Evolutionary conservation across 2,329 filamentous ascomycete genomes (phyloP), one percentile per base, ranked within the genome.

Genomic region (Fusarium cicatricum): DNA sequence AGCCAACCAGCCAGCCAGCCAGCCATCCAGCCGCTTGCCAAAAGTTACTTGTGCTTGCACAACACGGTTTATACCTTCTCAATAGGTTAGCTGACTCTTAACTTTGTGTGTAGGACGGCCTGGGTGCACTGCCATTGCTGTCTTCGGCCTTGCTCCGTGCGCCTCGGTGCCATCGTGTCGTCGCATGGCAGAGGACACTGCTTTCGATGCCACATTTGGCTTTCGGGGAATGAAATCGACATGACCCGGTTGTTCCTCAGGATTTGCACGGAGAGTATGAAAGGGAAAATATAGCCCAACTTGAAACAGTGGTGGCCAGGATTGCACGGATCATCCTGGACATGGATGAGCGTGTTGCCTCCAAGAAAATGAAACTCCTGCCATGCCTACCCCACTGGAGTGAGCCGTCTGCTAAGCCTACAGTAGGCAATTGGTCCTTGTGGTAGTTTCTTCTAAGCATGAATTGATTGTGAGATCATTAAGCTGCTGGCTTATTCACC

Each of bases 221-320:
- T 38, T 46, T 41, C 44, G 55, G 32, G 52, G 47, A 44, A 52
- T 17, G 32, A 29, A 26, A 40, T 44, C 28, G 43, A 46, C 23
- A 19, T 28, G 37, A 17, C n/a, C 45, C 17, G 37, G 34, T 11
- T 42, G 37, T 16, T 14, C 45, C 42, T 38, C 43, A 40, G 28
- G 31, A 29, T 15, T 37, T 40, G 56, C 29, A 44, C 42, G 29
- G 54, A 14, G 39, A 38, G 41, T 37, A 33, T 36, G 52, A 54
- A 17, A 43, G 43, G 26, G 38, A 57, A 29, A 60, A 41, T 49
- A 31, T 4, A n/a, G 8, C 29, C 29, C 14, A 14, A 41, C 32
- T 33, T 62, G 60, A 62, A 62, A 62, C 60, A 21, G 52, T 60
- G 23, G 36, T 31, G 55, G 51, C 44, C 19, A 32, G 60, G 55